Evolutionary conservation across 495 filamentous ascomycete species (phyloP).

Genomic region (Xylaria longipes): DNA sequence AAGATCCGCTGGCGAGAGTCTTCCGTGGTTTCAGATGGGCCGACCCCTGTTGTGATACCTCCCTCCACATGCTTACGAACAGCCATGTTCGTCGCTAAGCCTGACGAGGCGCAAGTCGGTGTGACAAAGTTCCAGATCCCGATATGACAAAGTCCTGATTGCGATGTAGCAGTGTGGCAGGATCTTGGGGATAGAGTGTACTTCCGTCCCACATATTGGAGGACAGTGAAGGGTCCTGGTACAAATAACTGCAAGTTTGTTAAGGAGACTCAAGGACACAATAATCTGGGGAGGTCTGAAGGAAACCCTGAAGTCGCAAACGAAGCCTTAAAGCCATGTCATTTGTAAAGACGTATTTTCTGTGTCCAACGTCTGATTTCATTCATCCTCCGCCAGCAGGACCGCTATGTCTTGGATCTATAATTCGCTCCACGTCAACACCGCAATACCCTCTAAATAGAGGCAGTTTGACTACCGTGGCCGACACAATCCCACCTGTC

Average conservation of each 20-base stretch:
- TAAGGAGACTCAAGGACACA: not conserved
- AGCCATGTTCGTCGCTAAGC: not conserved
- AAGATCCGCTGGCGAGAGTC: not conserved
- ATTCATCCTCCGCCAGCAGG: constrained; percentile 41
- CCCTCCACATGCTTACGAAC: not conserved
- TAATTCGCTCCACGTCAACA: constrained; percentile 42
- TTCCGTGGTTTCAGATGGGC: not conserved
- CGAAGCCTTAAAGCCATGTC: constrained; percentile 2
- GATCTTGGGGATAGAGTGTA: not conserved
- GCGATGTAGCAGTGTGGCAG: constrained; percentile 1
- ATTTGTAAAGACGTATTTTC: constrained; percentile 10
- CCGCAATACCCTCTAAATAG: constrained; percentile 38
- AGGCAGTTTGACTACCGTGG: constrained; percentile 33
- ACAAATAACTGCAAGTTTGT: constrained; percentile 2
- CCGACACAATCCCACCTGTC: constrained; percentile 35
- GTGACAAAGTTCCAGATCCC: constrained; percentile 5
- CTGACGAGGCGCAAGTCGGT: constrained; percentile 7
- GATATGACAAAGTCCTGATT: not conserved
- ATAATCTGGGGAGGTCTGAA: not conserved
- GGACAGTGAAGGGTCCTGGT: not conserved
- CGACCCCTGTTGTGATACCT: constrained; percentile 1
- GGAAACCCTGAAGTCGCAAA: not conserved
- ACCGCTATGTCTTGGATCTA: constrained; percentile 44
- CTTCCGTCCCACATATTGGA: not conserved
- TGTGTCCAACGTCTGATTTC: constrained; percentile 42